Evolutionary conservation across 495 filamentous ascomycete genomes (phyloP).

Genomic region (Penicillium manginii): DNA sequence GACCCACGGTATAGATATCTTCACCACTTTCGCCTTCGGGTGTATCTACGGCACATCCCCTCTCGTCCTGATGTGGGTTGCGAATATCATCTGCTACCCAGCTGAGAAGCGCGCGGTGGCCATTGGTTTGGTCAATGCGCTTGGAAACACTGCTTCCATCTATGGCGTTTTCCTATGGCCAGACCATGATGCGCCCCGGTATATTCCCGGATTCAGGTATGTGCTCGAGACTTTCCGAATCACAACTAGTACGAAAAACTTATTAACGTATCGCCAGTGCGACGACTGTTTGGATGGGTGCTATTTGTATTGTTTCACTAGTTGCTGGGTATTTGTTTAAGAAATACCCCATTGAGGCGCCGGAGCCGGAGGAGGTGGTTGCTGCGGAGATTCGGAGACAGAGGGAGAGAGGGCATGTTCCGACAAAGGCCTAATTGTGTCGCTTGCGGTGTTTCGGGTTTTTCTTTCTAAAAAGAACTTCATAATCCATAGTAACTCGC

Average conservation of each 20-base stretch:
- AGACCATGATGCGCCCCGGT: constrained; percentile 51
- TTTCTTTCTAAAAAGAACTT: too few species aligned
- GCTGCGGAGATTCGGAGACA: neutral
- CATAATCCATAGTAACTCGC: neutral
- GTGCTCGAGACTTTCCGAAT: neutral
- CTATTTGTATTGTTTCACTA: neutral
- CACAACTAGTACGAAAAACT: too few species aligned
- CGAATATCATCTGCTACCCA: constrained; percentile 56
- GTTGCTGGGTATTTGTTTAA: neutral
- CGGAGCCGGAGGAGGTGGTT: neutral
- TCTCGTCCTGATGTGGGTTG: constrained; percentile 42
- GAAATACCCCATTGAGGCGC: neutral
- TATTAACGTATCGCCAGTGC: neutral
- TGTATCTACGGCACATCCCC: constrained; percentile 10
- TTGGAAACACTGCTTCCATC: constrained; percentile 52
- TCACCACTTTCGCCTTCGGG: constrained; percentile 13
- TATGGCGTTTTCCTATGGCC: constrained; percentile 60
- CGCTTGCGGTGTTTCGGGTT: neutral
- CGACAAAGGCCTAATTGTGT: neutral
- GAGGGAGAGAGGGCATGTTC: neutral
- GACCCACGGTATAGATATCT: neutral
- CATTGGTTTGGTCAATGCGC: constrained; percentile 48
- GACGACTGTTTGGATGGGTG: neutral
- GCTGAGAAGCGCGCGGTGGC: constrained; percentile 54
- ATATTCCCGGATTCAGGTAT: constrained; percentile 4